Evolutionary conservation across 2,329 filamentous ascomycete genomes (phyloP).

Genomic region (Mariannaea elegans): DNA sequence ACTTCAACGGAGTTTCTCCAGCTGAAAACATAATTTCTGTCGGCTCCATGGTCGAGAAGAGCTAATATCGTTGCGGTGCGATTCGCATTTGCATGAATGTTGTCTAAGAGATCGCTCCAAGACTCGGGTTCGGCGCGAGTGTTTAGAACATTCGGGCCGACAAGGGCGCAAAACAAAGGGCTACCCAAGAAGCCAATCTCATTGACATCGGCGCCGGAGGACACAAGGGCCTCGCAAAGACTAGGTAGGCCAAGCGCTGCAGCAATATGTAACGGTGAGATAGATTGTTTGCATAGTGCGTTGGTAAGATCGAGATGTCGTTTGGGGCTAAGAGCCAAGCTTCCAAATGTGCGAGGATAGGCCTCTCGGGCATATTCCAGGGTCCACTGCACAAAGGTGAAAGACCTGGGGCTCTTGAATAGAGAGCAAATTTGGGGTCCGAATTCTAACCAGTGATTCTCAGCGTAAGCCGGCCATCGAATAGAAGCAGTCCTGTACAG

Average conservation of each 20-base stretch:
- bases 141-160: constrained; percentile 41
- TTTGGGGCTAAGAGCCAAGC: constrained; percentile 31
- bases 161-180: constrained; percentile 47
- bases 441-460: constrained; percentile 41
- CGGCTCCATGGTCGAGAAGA: constrained; percentile 35
- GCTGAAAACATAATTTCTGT: constrained; percentile 27
- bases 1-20: constrained; percentile 29
- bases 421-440: constrained; percentile 38
- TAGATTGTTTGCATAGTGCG: constrained; percentile 37
- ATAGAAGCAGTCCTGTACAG: constrained; percentile 40
- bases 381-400: constrained; percentile 48
- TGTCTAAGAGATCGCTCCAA: constrained; percentile 32
- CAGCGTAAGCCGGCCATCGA: constrained; percentile 40
- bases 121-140: constrained; percentile 30
- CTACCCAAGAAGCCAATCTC: constrained; percentile 38
- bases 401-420: constrained; percentile 38
- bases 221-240: constrained; percentile 41
- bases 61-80: constrained; percentile 31
- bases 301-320: constrained; percentile 43
- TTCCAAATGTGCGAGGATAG: constrained; percentile 39
- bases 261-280: constrained; percentile 47
- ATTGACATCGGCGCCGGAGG: constrained; percentile 32
- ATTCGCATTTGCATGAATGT: constrained; percentile 13
- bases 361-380: constrained; percentile 45
- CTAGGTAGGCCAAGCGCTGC: constrained; percentile 44